A percentile compares a stretch with the other conserved stretches of the same genome.
Evolutionary conservation across 805 yeast genomes (phyloP).

Genomic region (Metschnikowia dekortorum): DNA sequence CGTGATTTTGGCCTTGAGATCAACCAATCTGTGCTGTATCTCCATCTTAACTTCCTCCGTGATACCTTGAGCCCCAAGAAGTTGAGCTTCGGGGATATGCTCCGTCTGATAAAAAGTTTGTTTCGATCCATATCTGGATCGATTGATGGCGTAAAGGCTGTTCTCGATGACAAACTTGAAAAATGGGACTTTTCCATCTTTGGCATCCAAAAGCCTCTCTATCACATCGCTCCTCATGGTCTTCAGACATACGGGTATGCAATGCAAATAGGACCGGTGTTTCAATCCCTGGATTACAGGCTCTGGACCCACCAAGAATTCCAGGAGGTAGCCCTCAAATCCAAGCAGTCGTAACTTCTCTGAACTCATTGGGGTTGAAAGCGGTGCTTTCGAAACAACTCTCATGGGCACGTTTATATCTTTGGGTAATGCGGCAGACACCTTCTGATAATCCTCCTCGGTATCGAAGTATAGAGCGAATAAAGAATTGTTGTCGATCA

Average conservation of each 20-base stretch:
- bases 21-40: constrained; percentile 16
- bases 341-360: constrained; percentile 48
- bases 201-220: constrained; percentile 28
- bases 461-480: constrained; percentile 61
- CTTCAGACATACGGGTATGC: constrained; percentile 61
- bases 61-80: constrained; percentile 32
- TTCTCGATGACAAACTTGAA: constrained; percentile 59
- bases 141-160: constrained; percentile 44
- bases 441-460: constrained; percentile 42
- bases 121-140: constrained; percentile 61
- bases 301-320: constrained; percentile 67
- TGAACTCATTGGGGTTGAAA: constrained; percentile 15
- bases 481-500: constrained; percentile 50
- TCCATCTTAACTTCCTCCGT: constrained; percentile 21
- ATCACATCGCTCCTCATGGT: constrained; percentile 39
- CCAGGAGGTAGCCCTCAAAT: constrained; percentile 76
- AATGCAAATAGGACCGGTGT: constrained; percentile 40
- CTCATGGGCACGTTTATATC: constrained; percentile 53
- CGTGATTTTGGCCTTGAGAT: constrained; percentile 13
- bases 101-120: constrained; percentile 46
- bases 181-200: constrained; percentile 43
- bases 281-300: constrained; percentile 71
- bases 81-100: constrained; percentile 24
- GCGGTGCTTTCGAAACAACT: constrained; percentile 28
- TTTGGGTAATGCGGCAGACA: constrained; percentile 37